A percentile compares a stretch with the other conserved stretches of the same genome.
Conservation (phyloP, 164 flowering plant genomes). For the Brasenia schreberi region DNA sequence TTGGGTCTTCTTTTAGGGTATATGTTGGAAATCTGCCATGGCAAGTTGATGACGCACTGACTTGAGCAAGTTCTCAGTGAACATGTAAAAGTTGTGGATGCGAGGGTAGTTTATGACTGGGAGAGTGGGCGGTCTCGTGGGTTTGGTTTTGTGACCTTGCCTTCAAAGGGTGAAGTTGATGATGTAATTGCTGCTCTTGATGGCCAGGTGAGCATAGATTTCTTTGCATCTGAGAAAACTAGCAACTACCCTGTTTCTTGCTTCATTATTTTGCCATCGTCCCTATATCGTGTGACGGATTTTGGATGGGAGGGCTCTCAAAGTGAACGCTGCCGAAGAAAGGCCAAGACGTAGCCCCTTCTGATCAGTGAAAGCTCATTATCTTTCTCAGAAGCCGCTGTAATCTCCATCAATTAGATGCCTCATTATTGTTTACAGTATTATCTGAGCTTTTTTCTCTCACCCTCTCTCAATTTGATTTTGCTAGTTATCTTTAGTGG, state of each 20-base stretch:
- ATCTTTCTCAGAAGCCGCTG: neutral
- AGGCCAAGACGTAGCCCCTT: constrained; percentile 28
- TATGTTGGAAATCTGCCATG: constrained; percentile 85
- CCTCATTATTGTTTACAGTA: neutral
- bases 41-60: constrained; percentile 54
- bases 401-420: neutral
- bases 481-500: neutral
- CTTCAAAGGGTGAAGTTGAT: constrained; percentile 48
- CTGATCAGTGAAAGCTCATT: constrained; percentile 2
- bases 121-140: constrained; percentile 84
- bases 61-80: constrained; percentile 70
- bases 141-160: constrained; percentile 75
- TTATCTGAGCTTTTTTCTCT: neutral
- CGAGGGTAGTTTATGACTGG: constrained; percentile 57
- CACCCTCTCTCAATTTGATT: neutral
- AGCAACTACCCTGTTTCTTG: neutral
- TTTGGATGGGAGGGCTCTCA: constrained; percentile 63
- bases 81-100: constrained; percentile 62
- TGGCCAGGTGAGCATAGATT: constrained; percentile 49
- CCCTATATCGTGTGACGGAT: constrained; percentile 25
- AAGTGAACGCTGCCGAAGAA: constrained; percentile 59
- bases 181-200: constrained; percentile 81
- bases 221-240: neutral
- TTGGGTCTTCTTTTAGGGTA: constrained; percentile 33
- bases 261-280: neutral